Evolutionary conservation across 176 grass and related monocot genomes (phyloP).

Genomic region (Aegilops tauschii): DNA sequence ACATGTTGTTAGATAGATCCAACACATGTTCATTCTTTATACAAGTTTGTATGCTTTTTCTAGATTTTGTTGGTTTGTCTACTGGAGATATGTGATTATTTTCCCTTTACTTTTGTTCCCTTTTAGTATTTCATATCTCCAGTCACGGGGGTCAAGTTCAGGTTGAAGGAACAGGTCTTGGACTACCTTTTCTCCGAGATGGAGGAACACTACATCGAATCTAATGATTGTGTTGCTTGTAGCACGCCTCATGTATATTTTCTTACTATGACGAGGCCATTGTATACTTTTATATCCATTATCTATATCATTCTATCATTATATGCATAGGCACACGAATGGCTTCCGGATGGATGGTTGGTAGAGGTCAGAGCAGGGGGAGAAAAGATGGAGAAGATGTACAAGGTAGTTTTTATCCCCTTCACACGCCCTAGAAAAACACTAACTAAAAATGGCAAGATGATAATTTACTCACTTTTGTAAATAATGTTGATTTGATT

Average conservation of each 20-base stretch:
- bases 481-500: neutral
- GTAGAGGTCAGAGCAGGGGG: constrained; percentile 41
- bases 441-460: neutral
- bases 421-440: neutral
- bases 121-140: constrained; percentile 47
- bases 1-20: no score
- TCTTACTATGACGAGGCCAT: neutral
- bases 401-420: constrained; percentile 34
- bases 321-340: neutral
- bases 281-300: neutral
- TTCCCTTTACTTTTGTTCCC: neutral
- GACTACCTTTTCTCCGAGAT: constrained; percentile 25
- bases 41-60: neutral
- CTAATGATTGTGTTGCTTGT: neutral
- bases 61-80: neutral
- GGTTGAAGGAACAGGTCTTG: constrained; percentile 11
- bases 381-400: constrained; percentile 39
- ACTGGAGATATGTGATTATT: neutral
- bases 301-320: neutral
- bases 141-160: constrained; percentile 26
- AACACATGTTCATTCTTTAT: neutral
- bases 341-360: constrained; percentile 28
- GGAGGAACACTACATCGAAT: neutral
- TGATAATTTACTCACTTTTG: neutral
- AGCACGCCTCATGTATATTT: neutral